These are phyloP conservation scores for Penicillium sp. DNA, from an alignment of 2,329 filamentous ascomycete species.

Conservation along the genomic window DNA sequence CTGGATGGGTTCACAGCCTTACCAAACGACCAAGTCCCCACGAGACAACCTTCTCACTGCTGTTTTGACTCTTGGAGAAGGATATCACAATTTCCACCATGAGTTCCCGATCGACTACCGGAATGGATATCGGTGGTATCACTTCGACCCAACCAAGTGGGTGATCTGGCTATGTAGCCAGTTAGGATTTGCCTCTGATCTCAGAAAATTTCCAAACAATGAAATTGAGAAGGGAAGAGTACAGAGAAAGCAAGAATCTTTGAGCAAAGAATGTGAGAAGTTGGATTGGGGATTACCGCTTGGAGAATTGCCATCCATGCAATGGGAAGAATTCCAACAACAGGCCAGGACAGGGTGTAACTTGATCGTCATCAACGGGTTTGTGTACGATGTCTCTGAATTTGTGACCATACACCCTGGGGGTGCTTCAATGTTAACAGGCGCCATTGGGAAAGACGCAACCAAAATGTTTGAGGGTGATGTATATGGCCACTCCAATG, in stretches of 20 bases:
- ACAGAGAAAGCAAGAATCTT: slow-evolving; percentile 83
- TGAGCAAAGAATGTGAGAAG: slow-evolving; percentile 74
- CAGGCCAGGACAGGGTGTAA: slow-evolving; percentile 69
- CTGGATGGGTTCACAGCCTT: slow-evolving; percentile 84
- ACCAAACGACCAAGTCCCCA: slow-evolving; percentile 83
- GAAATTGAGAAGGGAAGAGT: slow-evolving; percentile 86
- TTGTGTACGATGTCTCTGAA: slow-evolving; percentile 76
- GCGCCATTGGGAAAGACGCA: slow-evolving; percentile 78
- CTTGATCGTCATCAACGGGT: slow-evolving; percentile 72
- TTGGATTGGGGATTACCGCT: slow-evolving; percentile 82
- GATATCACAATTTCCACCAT: slow-evolving; percentile 87
- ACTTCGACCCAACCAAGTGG: slow-evolving; percentile 89
- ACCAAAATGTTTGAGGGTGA: slow-evolving; percentile 86
- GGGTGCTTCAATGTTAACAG: slow-evolving; percentile 76
- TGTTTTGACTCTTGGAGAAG: slow-evolving; percentile 77
- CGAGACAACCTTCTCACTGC: slow-evolving; percentile 81
- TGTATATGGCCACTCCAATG: slow-evolving; percentile 82
- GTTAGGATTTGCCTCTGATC: slow-evolving; percentile 75
- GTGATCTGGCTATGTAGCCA: slow-evolving; percentile 77
- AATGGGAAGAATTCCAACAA: slow-evolving; percentile 78
- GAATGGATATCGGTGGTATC: slow-evolving; percentile 82
- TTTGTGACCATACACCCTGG: slow-evolving; percentile 84
- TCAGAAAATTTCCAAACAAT: slow-evolving; percentile 84
- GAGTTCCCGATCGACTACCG: slow-evolving; percentile 57
- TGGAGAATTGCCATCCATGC: slow-evolving; percentile 75